Evolutionary conservation across 164 flowering plant genomes (phyloP), one percentile per base, ranked within the genome.

Genomic region (Vitis cinerea): DNA sequence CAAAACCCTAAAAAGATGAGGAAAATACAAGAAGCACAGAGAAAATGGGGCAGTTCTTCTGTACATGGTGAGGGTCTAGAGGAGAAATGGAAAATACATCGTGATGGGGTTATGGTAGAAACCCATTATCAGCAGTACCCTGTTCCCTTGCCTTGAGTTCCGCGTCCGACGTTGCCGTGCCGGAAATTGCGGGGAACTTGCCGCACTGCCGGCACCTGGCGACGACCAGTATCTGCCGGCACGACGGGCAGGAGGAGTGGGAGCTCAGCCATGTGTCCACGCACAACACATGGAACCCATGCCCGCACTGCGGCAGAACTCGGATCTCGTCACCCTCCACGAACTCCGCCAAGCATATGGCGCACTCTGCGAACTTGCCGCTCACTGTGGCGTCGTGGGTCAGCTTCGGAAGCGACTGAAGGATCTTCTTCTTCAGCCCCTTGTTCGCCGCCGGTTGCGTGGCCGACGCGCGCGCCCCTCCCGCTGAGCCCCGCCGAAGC

Each of bases 201-300:
- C 78, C 72, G 62, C 75, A 76, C 52, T 72, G 69, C 51, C 61
- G 66, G 52, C 80, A 72, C 65, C 68, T 47, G 12, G 58, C 23
- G 9, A 67, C 71, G 17, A 63, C 78, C 64, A 70, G 53, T 14
- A 75, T 57, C 68, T 67, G 74, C 50, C 74, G 75, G 51, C 83
- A 80, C 0, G 83, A 76, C 4, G 80, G 83, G 59, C 83, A 80
- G 5, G 83, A 76, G 0, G 83, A 75, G 75, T 78, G 79, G 16
- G 75, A 75, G 1, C 62, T 72, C n/a, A 81, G 79, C 83, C 83
- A 81, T 58, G 71, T 64, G 69, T 81, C 83, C 1, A 81, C 66
- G 69, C 83, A 81, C 3, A 27, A 44, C 9, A 72, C 71, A 49
- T 71, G 77, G 57, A 69, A 74, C 13, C 48, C 63, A 56, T 74